Conservation (phyloP, 495 filamentous ascomycete genomes). For the Rusavskia elegans region DNA sequence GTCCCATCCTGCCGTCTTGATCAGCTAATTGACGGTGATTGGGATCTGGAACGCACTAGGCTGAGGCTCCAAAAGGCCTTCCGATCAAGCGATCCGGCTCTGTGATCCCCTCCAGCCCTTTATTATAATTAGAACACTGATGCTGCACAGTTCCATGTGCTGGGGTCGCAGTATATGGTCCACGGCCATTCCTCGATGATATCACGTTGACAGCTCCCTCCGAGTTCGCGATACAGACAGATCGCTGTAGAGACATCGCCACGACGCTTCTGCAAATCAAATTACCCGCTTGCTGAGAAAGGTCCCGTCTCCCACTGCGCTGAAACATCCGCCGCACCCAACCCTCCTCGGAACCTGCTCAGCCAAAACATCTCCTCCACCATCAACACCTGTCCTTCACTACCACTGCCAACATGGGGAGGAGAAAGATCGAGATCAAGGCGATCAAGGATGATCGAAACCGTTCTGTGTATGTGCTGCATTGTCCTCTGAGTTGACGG, state of each 20-base stretch:
- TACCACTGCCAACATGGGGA: constrained; percentile 33
- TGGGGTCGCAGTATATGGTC: neutral
- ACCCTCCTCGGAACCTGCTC: neutral
- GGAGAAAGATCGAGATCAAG: constrained; percentile 94
- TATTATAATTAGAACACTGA: no score
- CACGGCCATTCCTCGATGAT: neutral
- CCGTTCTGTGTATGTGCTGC: constrained; percentile 75
- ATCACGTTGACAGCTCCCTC: neutral
- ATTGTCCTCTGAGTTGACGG: no score
- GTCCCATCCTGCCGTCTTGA: neutral
- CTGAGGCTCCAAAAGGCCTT: no score
- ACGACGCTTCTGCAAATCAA: neutral
- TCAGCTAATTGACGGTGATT: no score
- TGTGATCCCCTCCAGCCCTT: no score
- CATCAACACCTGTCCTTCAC: neutral
- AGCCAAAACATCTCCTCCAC: neutral
- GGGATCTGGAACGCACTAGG: no score
- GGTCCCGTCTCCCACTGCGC: neutral
- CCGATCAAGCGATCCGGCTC: no score
- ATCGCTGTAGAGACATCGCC: neutral
- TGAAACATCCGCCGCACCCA: constrained; percentile 1
- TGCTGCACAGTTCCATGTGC: neutral
- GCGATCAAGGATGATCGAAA: constrained; percentile 99
- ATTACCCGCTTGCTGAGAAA: neutral
- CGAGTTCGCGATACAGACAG: neutral